These are phyloP conservation scores for Fusarium pseudonygamai DNA, from an alignment of 2,329 filamentous ascomycete genomes.

Conservation along the genomic window DNA sequence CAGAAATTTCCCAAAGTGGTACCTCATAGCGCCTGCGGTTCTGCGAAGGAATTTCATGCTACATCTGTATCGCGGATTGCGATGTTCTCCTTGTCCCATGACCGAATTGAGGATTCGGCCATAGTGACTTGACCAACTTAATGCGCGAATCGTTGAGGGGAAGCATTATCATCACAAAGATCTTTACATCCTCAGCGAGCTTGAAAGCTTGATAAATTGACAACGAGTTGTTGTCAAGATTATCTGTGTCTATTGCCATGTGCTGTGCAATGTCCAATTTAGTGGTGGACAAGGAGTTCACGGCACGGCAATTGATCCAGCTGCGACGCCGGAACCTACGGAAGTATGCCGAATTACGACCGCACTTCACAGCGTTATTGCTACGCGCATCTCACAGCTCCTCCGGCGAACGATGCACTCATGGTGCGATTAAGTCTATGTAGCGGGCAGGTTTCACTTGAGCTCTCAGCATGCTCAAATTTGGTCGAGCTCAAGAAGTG, in stretches of 20 bases:
- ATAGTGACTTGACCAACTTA: not conserved
- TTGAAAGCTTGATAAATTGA: too few species aligned
- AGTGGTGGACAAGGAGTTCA: not conserved
- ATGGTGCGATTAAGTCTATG: rapidly evolving
- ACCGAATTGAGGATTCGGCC: not conserved
- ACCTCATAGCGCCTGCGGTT: rapidly evolving
- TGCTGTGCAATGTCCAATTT: not conserved
- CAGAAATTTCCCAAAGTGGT: too few species aligned
- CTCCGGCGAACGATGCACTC: not conserved
- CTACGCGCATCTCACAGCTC: not conserved
- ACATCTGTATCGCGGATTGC: not conserved
- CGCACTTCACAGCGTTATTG: not conserved
- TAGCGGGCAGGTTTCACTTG: too few species aligned
- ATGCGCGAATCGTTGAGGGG: rapidly evolving
- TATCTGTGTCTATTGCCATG: too few species aligned
- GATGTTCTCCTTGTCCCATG: too few species aligned
- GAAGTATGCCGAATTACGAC: not conserved
- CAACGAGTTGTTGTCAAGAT: not conserved
- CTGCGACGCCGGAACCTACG: not conserved
- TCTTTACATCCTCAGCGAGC: rapidly evolving
- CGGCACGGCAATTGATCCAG: not conserved
- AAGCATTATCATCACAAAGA: rapidly evolving
- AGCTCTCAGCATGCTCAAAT: rapidly evolving
- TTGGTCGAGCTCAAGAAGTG: too few species aligned
- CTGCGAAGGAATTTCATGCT: not conserved